phyloP scores from a whole-genome alignment of 805 yeast species.

The Starmerella apicola region DNA sequence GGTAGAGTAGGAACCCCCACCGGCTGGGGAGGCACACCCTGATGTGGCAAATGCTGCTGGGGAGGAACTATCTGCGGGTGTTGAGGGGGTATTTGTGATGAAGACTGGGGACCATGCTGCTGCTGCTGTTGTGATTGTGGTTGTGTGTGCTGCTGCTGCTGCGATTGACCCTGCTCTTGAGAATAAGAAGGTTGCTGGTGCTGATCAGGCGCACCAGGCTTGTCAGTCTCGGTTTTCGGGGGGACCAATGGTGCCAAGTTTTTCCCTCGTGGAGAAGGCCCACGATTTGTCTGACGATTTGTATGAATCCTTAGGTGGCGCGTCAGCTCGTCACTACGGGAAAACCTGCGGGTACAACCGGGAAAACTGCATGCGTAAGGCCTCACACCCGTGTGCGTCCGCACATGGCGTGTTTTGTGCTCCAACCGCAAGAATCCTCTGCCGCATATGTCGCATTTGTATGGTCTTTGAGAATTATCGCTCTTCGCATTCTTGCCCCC shows the following conservation, averaged over 20 bases:
- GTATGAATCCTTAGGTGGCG: constrained; percentile 71
- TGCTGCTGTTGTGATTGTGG: not conserved
- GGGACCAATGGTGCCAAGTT: constrained; percentile 10
- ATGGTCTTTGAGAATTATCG: constrained; percentile 47
- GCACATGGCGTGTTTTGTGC: constrained; percentile 81
- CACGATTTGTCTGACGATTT: constrained; percentile 21
- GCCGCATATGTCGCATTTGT: constrained; percentile 70
- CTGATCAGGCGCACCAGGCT: too few relatives aligned
- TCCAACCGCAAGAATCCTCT: constrained; percentile 81
- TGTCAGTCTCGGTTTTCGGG: constrained; percentile 2
- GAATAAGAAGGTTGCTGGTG: too few relatives aligned
- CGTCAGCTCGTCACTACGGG: constrained; percentile 74
- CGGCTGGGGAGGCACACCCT: too few relatives aligned
- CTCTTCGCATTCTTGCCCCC: constrained; percentile 2
- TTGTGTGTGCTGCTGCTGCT: not conserved
- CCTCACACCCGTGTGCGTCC: constrained; percentile 90
- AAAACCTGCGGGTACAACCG: constrained; percentile 61
- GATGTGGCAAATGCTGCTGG: not conserved
- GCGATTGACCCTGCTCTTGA: too few relatives aligned
- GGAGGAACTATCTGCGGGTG: not conserved
- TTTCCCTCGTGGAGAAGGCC: constrained; percentile 15
- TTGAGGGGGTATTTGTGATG: not conserved
- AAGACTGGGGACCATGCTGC: not conserved
- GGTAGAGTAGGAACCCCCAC: too few relatives aligned
- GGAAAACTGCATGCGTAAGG: constrained; percentile 78